phyloP scores from a whole-genome alignment of 352 stramenopile genomes.

The Phytopythium litorale region DNA sequence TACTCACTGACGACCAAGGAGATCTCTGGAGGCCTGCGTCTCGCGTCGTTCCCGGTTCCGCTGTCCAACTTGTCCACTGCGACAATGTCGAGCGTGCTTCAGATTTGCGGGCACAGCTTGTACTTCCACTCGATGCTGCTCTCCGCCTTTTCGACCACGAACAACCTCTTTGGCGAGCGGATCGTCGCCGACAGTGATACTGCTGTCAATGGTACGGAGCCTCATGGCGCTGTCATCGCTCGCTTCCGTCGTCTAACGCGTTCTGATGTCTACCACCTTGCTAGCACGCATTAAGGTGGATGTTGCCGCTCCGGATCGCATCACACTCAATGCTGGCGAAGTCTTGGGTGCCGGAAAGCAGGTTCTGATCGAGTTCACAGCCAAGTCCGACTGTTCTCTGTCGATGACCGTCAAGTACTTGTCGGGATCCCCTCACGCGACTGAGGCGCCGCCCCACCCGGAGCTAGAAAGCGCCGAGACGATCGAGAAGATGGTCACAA shows the following conservation, averaged over 20 bases:
- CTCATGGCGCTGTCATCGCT: not conserved
- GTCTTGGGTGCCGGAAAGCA: conserved; percentile 48
- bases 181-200: conserved; percentile 62
- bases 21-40: conserved; percentile 73
- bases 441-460: conserved; percentile 11
- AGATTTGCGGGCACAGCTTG: conserved; percentile 80
- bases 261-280: not conserved
- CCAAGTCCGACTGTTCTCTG: conserved; percentile 59
- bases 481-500: conserved; percentile 42
- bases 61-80: conserved; percentile 52
- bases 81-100: conserved; percentile 63
- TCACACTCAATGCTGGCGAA: conserved; percentile 75
- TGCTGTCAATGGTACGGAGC: conserved; percentile 46
- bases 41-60: conserved; percentile 82
- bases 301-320: conserved; percentile 65
- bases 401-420: conserved; percentile 62
- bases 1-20: conserved; percentile 83
- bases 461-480: conserved; percentile 35
- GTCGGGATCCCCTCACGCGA: conserved; percentile 19
- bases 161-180: conserved; percentile 64
- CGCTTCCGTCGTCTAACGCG: not conserved
- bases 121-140: conserved; percentile 83
- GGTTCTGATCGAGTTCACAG: conserved; percentile 68
- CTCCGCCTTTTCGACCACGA: conserved; percentile 67
- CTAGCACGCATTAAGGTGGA: conserved; percentile 79